Percentiles rank a stretch among this genome's conserved stretches.
Conservation (phyloP, 2,329 filamentous ascomycete species). For the Arachnomyces sp. region DNA sequence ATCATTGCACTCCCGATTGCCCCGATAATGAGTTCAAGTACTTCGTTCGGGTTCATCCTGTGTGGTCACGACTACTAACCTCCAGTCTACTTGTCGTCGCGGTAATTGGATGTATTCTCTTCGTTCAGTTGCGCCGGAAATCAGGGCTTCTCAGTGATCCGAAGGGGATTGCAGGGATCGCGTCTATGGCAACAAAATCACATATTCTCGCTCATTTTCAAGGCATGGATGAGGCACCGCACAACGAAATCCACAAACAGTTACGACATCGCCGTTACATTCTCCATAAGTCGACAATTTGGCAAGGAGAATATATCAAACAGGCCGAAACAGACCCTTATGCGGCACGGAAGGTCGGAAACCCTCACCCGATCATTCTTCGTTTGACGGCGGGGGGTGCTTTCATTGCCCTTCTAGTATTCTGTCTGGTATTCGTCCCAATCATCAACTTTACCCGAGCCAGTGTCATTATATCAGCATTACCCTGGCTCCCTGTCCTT, state of each 20-base stretch:
- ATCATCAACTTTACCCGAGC: slow-evolving; percentile 36
- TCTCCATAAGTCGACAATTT: slow-evolving; percentile 44
- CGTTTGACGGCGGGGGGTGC: slow-evolving; percentile 31
- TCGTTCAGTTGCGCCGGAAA: slow-evolving; percentile 40
- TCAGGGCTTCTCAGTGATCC: slow-evolving; percentile 43
- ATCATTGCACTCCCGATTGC: slow-evolving; percentile 23
- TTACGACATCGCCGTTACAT: slow-evolving; percentile 41
- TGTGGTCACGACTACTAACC: slow-evolving; percentile 40
- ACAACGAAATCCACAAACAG: slow-evolving; percentile 39
- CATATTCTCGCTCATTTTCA: slow-evolving; percentile 43
- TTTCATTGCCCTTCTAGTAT: slow-evolving; percentile 33
- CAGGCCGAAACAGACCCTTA: slow-evolving; percentile 23
- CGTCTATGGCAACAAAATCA: slow-evolving; percentile 43
- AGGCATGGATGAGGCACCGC: slow-evolving; percentile 36
- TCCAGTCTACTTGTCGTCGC: slow-evolving; percentile 35
- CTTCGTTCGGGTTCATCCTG: slow-evolving; percentile 36
- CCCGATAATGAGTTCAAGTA: slow-evolving; percentile 22
- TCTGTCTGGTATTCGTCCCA: slow-evolving; percentile 34
- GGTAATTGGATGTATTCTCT: slow-evolving; percentile 33
- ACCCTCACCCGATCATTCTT: slow-evolving; percentile 41
- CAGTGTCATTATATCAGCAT: slow-evolving; percentile 30
- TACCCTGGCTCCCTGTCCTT: slow-evolving; percentile 40
- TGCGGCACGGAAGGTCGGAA: slow-evolving; percentile 23
- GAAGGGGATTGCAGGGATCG: slow-evolving; percentile 44
- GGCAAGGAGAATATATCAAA: slow-evolving; percentile 43